Conservation (phyloP, 257 asterid genomes). For the Forsythia viridissima region DNA sequence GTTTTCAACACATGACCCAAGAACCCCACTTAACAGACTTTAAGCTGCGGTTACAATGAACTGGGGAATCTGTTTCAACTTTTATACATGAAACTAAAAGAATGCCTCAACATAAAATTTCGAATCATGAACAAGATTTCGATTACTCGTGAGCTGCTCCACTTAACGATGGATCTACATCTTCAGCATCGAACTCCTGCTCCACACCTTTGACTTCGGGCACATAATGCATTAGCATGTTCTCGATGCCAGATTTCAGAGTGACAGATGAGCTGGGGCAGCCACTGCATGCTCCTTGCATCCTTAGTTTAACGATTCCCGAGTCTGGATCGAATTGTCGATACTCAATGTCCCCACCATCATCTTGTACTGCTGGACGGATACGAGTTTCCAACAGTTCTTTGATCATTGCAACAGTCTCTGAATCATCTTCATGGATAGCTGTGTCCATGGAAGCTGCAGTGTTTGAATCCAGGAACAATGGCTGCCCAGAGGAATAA, state of each 20-base stretch:
- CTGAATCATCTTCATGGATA: slow-evolving; percentile 85
- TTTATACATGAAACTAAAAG: background rate
- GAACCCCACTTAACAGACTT: background rate
- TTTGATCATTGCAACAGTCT: slow-evolving; percentile 98
- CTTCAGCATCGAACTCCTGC: slow-evolving; percentile 80
- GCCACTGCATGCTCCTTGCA: slow-evolving; percentile 99
- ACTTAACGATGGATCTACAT: slow-evolving; percentile 47
- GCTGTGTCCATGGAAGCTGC: slow-evolving; percentile 90
- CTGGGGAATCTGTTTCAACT: no score
- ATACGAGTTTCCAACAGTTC: slow-evolving; percentile 91
- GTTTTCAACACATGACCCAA: no score
- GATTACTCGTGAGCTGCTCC: slow-evolving; percentile 71
- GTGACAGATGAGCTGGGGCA: slow-evolving; percentile 98
- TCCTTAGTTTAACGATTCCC: slow-evolving; percentile 80
- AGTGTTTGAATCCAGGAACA: slow-evolving; percentile 62
- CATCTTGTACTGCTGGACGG: slow-evolving; percentile 97
- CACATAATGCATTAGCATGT: slow-evolving; percentile 96
- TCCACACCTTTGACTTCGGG: slow-evolving; percentile 91
- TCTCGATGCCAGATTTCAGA: slow-evolving; percentile 92
- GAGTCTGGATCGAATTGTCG: slow-evolving; percentile 68
- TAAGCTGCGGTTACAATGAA: background rate
- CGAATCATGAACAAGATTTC: background rate
- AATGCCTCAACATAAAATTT: background rate
- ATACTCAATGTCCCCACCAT: slow-evolving; percentile 93
- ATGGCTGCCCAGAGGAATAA: slow-evolving; percentile 80